These are phyloP conservation scores for Geotrichum candidum DNA, from an alignment of 1,139 yeast species.

Conservation along the genomic window DNA sequence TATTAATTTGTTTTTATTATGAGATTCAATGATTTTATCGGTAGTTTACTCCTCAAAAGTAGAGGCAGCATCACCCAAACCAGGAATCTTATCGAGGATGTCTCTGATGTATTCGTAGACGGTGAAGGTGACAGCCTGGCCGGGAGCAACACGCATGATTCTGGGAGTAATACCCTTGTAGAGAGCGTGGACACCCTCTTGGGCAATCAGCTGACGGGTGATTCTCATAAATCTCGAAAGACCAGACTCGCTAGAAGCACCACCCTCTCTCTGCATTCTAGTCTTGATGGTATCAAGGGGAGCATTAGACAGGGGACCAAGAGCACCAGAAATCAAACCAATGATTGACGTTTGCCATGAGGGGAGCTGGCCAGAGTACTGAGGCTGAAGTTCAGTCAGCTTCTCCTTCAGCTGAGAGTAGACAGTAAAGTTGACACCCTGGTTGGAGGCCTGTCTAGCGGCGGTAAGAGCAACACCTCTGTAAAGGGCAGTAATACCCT, in stretches of 20 bases:
- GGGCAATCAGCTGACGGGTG: slow-evolving; percentile 73
- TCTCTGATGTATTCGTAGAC: slow-evolving; percentile 87
- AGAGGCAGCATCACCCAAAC: slow-evolving; percentile 27
- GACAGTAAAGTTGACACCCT: slow-evolving; percentile 96
- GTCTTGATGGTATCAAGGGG: slow-evolving; percentile 97
- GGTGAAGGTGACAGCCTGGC: slow-evolving; percentile 97
- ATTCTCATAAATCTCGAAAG: slow-evolving; percentile 72
- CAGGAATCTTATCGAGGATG: slow-evolving; percentile 50
- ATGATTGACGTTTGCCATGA: slow-evolving; percentile 90
- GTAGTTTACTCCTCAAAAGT: slow-evolving; percentile 34
- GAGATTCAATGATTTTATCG: neutral
- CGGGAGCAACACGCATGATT: slow-evolving; percentile 99
- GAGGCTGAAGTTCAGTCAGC: slow-evolving; percentile 55
- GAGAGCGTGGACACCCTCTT: slow-evolving; percentile 82
- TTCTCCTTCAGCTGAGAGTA: slow-evolving; percentile 77
- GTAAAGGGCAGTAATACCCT: slow-evolving; percentile 83
- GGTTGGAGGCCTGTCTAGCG: slow-evolving; percentile 96
- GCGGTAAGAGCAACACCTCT: slow-evolving; percentile 95
- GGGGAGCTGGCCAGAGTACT: slow-evolving; percentile 58
- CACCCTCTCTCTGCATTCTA: slow-evolving; percentile 87
- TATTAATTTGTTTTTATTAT: neutral
- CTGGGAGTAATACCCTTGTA: slow-evolving; percentile 98
- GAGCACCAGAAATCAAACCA: slow-evolving; percentile 91
- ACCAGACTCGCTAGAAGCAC: slow-evolving; percentile 61
- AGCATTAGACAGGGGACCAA: slow-evolving; percentile 96